Base-by-base conservation (phyloP, 768 basidiomycete species). In the Kwoniella botswanensis region DNA sequence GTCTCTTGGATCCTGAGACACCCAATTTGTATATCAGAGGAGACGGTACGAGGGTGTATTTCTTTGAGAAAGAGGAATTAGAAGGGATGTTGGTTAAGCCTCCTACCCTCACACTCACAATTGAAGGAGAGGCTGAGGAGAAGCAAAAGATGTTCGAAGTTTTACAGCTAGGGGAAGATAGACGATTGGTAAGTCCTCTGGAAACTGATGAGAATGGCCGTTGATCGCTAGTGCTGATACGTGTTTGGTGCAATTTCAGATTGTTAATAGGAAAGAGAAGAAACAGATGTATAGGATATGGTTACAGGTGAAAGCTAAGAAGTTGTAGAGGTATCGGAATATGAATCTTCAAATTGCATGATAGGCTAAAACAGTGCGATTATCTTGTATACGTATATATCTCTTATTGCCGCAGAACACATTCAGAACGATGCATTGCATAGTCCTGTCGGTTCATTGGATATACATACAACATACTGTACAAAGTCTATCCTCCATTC, bases 41-140 rank as follows among this genome's bases (percentile, higher is more conserved):
- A 0, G 97, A 99, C 85, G 95, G 93, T 78, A 98, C 97, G 0
- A 87, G 97, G 50, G 97, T 99, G 0, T 98, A 98, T 84, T 99
- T 98, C 83, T 99, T 99, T 63, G 76, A 73, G 26, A 73, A 75
- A 42, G 73, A 78, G 35, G 81, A 79, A 44, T 44, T 75, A 24
- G 69, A 62, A 35, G 58, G 63, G 17, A 68, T 78, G 67, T 56
- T 76, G 68, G 56, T 13, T 11, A 42, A 22, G 18, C n/a, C 29
- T n/a, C 26, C 35, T 7, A 35, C 35, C 35, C 35, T 35, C 35
- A 35, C 35, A 35, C 35, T 62, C 21, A 13, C 68, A 21, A 3
- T 22, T 6, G 22, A 22, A 35, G 17, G 11, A 41, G 57, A n/a
- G 44, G 43, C 3, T 2, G 58, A 35, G 21, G 59, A 43, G 43